Evolutionary conservation across 176 grass and related monocot genomes (phyloP), one percentile per base, ranked within the genome.

Genomic region (Themeda triandra): DNA sequence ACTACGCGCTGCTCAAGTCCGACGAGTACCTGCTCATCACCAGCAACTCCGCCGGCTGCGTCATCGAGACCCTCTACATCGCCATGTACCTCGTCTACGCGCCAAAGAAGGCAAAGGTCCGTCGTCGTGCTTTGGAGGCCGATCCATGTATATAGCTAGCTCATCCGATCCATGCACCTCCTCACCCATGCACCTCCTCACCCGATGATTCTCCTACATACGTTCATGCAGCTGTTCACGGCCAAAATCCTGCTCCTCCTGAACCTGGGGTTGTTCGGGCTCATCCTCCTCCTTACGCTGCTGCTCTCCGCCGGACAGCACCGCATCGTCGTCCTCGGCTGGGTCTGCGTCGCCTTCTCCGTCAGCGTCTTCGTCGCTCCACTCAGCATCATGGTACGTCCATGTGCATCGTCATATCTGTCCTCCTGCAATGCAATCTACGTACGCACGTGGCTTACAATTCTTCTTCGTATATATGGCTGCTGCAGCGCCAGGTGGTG

Each of bases 21-120:
- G 18, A 85, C 65, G 80, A 90, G 32, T 82, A 15, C 67, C 86
- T 94, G 17, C 92, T 97, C 72, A 85, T 97, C 86, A 97, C 92
- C 68, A 94, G 89, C 40, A 94, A 97, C 80, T 66, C 86, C 2
- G 85, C 86, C 9, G 94, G 90, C n/a, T 97, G 94, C 63, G 53
- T 97, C 62, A 94, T 97, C 51, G 94, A 97, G 92, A 94, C 86
- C 21, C 17, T 92, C 84, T 97, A 94, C 90, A 92, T 94, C 78
- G 70, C 63, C 64, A 31, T 94, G 31, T 97, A 92, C 73, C 80
- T 97, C 64, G 8, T 29, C 31, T 97, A 94, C 74, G 94, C 92
- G 1, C 83, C 92, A 0, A 97, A 92, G 88, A 73, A 66, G 28
- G 81, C 90, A 10, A 97, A 73, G 94, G 49, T 45, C 3, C 42